Evolutionary conservation across 768 basidiomycete species (phyloP).

Genomic region (Pleurotus tuber-regium): DNA sequence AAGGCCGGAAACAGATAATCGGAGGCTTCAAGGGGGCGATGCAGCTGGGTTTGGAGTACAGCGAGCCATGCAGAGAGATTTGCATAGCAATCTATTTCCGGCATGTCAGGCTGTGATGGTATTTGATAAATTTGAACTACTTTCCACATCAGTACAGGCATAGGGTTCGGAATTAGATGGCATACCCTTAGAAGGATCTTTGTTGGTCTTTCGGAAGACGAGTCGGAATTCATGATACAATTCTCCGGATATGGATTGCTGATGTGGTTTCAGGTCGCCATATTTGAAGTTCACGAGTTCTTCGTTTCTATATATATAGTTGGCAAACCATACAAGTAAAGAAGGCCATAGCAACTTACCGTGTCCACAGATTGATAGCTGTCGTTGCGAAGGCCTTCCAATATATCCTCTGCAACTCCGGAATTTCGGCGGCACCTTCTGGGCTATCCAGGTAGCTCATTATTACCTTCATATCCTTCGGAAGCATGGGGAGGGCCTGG

Average conservation of each 20-base stretch:
- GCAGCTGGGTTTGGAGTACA: constrained; percentile 10
- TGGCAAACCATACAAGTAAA: too few relatives aligned
- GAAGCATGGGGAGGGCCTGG: constrained; percentile 12
- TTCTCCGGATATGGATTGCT: constrained; percentile 9
- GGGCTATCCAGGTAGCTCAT: constrained; percentile 5
- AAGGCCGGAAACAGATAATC: constrained; percentile 23
- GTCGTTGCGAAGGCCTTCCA: constrained; percentile 19
- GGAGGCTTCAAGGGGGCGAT: constrained; percentile 10
- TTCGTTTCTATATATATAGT: constrained; percentile 17
- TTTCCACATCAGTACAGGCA: too few relatives aligned
- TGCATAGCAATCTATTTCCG: constrained; percentile 19
- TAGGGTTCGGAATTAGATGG: too few relatives aligned
- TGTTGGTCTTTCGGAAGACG: constrained; percentile 20
- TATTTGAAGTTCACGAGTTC: constrained; percentile 17
- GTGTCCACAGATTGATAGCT: constrained; percentile 17
- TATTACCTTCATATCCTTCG: constrained; percentile 9
- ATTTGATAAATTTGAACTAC: constrained; percentile 14
- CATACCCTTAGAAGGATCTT: constrained; percentile 19
- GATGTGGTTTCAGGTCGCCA: constrained; percentile 11
- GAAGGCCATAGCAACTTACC: constrained; percentile 12
- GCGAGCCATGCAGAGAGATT: constrained; percentile 14
- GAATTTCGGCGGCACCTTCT: background rate
- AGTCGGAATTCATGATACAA: constrained; percentile 16
- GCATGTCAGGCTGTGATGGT: constrained; percentile 12
- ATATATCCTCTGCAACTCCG: constrained; percentile 12